Base-by-base conservation (phyloP, 1,139 yeast genomes). In the Sugiyamaella sp. region DNA sequence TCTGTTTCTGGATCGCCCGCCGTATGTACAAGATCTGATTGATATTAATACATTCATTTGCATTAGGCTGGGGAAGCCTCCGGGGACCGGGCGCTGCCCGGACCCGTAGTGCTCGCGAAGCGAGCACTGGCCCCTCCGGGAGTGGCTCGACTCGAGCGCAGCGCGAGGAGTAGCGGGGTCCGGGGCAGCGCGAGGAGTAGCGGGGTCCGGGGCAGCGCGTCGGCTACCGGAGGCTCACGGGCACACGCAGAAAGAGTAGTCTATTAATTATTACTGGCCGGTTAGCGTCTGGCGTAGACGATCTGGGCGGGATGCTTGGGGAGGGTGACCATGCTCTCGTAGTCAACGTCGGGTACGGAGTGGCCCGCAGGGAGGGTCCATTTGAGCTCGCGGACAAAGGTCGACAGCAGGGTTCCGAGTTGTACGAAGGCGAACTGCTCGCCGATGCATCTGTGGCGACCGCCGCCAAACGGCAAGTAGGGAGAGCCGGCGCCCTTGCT, bases 401-500 rank as follows among this genome's bases (percentile, higher is more conserved):
- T 81, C 37, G 90, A 76, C 68, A 95, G 77, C 58, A 93, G 79
- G 53, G 95, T 85, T 53, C 97, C 97, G 65, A 93, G 81, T 76
- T 93, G 99, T 62, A 86, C 85, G 71, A 86, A 89, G 43, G 99
- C 99, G 76, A 93, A 93, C 70, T 91, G 98, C 74, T 93, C 99
- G 67, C 99, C 99, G 68, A 93, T 90, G 76, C 99, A 93, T 76
- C 99, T 86, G 72, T 93, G 99, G 79, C 99, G 88, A 63, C 99
- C 99, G 72, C 98, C 99, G 64, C 99, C 99, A 68, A 93, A 93
- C 53, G 99, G 99, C 71, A 93, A 81, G 74, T 89, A 95, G 53
- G 99, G 97, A 48, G 97, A 89, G 21, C 88, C 76, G 42, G 93
- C 98, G 74, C 98, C 99, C 75, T 93, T 93, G 51, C 96, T 84